A percentile compares a stretch with the other conserved stretches of the same genome.
Conservation (phyloP, 1,139 yeast species). For the Zhuliangozyma blackwelliae region DNA sequence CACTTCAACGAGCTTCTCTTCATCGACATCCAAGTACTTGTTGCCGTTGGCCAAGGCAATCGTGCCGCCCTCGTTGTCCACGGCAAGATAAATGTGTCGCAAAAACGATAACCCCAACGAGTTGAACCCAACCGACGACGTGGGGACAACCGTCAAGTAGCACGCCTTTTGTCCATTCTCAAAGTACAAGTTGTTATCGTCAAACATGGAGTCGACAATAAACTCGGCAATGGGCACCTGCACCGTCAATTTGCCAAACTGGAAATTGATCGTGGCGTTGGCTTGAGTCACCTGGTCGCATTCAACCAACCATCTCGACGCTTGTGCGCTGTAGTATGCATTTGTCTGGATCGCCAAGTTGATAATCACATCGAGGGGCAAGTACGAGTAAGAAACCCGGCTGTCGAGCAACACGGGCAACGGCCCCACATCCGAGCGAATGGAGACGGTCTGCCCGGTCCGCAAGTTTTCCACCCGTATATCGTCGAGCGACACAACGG, state of each 20-base stretch:
- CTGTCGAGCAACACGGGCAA: constrained; percentile 64
- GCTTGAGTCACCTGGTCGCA: constrained; percentile 42
- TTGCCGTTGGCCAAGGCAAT: constrained; percentile 46
- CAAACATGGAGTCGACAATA: constrained; percentile 35
- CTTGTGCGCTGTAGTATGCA: constrained; percentile 55
- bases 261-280: constrained; percentile 52
- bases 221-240: constrained; percentile 52
- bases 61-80: constrained; percentile 56
- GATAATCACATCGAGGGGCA: constrained; percentile 59
- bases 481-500: constrained; percentile 55
- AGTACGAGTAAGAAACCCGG: constrained; percentile 45
- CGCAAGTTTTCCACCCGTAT: constrained; percentile 44
- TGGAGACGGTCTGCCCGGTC: constrained; percentile 30
- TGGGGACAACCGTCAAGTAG: constrained; percentile 51
- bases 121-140: constrained; percentile 47
- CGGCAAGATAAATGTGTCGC: constrained; percentile 54
- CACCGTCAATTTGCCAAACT: constrained; percentile 50
- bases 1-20: not conserved
- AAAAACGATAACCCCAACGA: constrained; percentile 63
- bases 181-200: constrained; percentile 37
- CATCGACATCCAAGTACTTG: constrained; percentile 7
- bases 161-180: constrained; percentile 60
- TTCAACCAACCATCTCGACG: constrained; percentile 61
- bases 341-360: constrained; percentile 70
- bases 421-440: constrained; percentile 28